Evolutionary conservation across 2,329 filamentous ascomycete species (phyloP).

Genomic region (Phaeoacremonium minimum): DNA sequence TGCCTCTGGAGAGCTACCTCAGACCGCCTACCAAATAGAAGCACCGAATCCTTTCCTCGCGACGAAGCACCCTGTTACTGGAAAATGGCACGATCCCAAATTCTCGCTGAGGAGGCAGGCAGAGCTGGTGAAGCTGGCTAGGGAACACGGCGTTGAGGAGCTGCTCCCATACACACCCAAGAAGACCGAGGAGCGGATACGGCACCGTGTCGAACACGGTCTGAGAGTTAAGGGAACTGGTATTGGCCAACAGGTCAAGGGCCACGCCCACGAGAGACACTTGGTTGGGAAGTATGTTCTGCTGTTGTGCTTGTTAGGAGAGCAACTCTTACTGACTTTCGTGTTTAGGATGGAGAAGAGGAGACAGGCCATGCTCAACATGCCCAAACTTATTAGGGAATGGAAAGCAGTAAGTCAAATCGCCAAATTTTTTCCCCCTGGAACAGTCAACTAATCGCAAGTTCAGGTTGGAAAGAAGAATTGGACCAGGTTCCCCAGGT

Average conservation of each 20-base stretch:
- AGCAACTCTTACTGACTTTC: conserved; percentile 21
- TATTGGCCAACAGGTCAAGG: conserved; percentile 90
- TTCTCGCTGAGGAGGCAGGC: conserved; percentile 86
- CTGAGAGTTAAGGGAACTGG: conserved; percentile 88
- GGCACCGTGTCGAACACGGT: conserved; percentile 72
- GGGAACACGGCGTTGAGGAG: conserved; percentile 73
- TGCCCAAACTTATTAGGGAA: conserved; percentile 85
- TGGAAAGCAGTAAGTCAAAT: conserved; percentile 80
- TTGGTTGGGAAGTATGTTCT: conserved; percentile 65
- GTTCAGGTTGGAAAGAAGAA: conserved; percentile 47
- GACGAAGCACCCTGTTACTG: conserved; percentile 72
- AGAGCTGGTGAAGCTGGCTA: conserved; percentile 82
- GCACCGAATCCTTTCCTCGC: conserved; percentile 77
- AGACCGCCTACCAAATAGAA: conserved; percentile 49
- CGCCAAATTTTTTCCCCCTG: neutral
- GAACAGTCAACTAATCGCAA: conserved; percentile 26
- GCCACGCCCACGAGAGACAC: conserved; percentile 86
- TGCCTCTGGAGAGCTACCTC: conserved; percentile 23
- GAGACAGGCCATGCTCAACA: conserved; percentile 87
- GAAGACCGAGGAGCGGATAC: conserved; percentile 66
- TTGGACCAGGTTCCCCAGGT: conserved; percentile 57
- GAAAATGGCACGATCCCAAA: conserved; percentile 77
- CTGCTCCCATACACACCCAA: conserved; percentile 75
- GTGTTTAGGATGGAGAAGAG: conserved; percentile 71
- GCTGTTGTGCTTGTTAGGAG: neutral